phyloP scores from a whole-genome alignment of 1,284 basidiomycete genomes.

The Neotropicomus parvogracilis region DNA sequence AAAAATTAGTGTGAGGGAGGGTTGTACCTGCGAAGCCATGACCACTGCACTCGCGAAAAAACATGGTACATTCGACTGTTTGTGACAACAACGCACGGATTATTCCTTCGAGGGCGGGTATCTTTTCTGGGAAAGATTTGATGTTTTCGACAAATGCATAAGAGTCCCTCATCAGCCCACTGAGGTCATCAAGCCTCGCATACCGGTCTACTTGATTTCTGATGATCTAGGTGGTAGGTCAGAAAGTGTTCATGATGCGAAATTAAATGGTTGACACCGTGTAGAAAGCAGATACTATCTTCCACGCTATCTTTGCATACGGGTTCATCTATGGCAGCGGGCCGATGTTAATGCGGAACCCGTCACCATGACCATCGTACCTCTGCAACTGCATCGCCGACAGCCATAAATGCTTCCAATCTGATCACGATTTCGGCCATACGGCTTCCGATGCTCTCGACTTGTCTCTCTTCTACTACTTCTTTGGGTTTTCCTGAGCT shows the following conservation, averaged over 20 bases:
- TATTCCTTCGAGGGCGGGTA: constrained; percentile 27
- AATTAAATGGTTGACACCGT: constrained; percentile 12
- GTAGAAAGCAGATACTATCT: constrained; percentile 25
- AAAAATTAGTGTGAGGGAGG: background rate
- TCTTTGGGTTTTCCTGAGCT: constrained; percentile 2
- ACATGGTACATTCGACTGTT: constrained; percentile 35
- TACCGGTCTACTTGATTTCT: constrained; percentile 29
- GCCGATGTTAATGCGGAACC: background rate
- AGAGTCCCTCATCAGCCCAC: constrained; percentile 27
- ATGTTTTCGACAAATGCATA: constrained; percentile 34
- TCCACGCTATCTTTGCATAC: constrained; percentile 28
- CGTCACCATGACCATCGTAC: constrained; percentile 2
- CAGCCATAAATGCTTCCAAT: constrained; percentile 25
- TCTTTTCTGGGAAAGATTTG: constrained; percentile 26
- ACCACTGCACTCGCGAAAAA: constrained; percentile 33
- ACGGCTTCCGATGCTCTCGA: constrained; percentile 12
- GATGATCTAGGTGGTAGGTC: constrained; percentile 22
- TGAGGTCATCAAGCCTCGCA: constrained; percentile 23
- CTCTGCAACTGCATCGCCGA: constrained; percentile 24
- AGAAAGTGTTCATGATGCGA: constrained; percentile 1
- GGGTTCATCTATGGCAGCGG: constrained; percentile 21
- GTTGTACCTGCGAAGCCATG: constrained; percentile 31
- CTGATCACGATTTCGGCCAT: constrained; percentile 24
- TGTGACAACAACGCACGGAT: constrained; percentile 29
- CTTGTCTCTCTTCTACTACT: background rate